Evolutionary conservation across 306 rosid genomes (phyloP), one percentile per base, ranked within the genome.

Genomic region (Acmispon strigosus): DNA sequence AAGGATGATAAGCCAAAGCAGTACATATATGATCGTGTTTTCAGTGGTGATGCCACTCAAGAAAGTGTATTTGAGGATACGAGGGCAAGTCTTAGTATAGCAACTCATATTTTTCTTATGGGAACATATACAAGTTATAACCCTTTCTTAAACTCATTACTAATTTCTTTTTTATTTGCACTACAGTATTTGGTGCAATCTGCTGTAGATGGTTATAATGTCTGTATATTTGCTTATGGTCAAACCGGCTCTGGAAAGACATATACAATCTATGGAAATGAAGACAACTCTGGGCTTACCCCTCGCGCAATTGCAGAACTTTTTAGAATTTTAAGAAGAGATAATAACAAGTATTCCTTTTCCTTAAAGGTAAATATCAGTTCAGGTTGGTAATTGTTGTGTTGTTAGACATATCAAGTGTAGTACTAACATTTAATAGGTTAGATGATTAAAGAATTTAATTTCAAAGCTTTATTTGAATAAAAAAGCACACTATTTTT

Each of bases 241-340:
- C 99, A 94, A 85, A 94, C 99, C 13, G 99, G 99, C 44, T 94
- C 99, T 7, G 99, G 99, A 43, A 94, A 94, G 79, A 94, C 99
- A 42, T 94, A 86, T 70, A 94, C 99, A 10, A 89, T 94, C 22
- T 94, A 94, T 76, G 99, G 99, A 78, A 71, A 86, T 10, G 96
- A 87, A 76, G 73, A 63, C 75, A 84, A 86, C 68, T 89, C 86
- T 42, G 99, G 99, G 9, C 87, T 94, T 53, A 94, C 97, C 50
- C 99, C 97, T 13, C 96, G 96, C 5, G 95, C 97, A 18, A 94
- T 81, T 44, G 64, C 89, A 27, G 99, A 94, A 59, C 86, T 94
- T 62, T 94, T 94, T 73, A 82, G 80, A 80, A 83, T 91, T 79
- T 75, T 94, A 76, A 87, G 66, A 83, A 84, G 87, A 7, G 99